Percentiles rank a stretch among this genome's conserved stretches.
Conservation (phyloP, 225 moss, liverwort and hornwort species). For the Thuidium tamariscinum region DNA sequence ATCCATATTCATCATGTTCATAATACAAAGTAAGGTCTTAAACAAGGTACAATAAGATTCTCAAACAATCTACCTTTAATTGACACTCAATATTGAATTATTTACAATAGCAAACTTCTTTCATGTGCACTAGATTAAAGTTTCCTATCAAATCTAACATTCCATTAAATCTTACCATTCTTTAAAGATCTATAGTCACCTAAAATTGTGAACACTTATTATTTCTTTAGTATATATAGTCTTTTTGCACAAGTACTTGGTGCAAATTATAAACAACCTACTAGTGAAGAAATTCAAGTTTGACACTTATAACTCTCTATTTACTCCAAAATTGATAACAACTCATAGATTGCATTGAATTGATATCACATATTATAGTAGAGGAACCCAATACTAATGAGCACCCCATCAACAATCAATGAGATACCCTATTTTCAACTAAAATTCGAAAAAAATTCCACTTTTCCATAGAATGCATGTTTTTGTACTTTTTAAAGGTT, state of each 20-base stretch:
- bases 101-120: not conserved
- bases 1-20: not conserved
- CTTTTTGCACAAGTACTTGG: rapidly evolving
- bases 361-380: not conserved
- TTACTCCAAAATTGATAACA: not conserved
- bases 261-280: not conserved
- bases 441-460: too few relatives aligned
- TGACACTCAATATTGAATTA: not conserved
- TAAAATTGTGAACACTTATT: too few relatives aligned
- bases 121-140: too few relatives aligned
- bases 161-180: not conserved
- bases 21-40: too few relatives aligned
- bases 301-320: not conserved
- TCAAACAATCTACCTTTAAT: not conserved
- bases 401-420: too few relatives aligned
- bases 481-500: too few relatives aligned
- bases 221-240: not conserved
- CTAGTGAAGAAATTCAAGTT: too few relatives aligned
- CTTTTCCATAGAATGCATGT: too few relatives aligned
- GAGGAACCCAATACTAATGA: too few relatives aligned
- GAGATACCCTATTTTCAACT: too few relatives aligned
- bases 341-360: not conserved
- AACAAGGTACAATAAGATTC: not conserved
- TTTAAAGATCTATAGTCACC: not conserved
- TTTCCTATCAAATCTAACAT: not conserved